Conservation (phyloP, 176 grass and related monocot species). For the Triticum dicoccoides region DNA sequence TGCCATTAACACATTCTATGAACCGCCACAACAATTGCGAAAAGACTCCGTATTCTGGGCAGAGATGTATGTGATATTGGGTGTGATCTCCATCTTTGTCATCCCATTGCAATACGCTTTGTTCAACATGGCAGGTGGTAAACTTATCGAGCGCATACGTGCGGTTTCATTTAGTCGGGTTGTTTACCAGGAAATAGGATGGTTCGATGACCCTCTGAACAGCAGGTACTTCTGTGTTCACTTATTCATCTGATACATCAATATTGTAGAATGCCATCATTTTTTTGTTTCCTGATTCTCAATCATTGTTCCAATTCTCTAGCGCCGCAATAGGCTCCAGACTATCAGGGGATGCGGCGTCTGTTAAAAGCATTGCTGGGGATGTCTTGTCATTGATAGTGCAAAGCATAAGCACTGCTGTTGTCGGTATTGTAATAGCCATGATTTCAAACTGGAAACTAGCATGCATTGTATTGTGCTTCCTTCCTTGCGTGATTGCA, state of each 20-base stretch:
- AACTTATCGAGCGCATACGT: conserved; percentile 54
- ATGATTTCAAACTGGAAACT: conserved; percentile 68
- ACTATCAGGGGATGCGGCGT: conserved; percentile 57
- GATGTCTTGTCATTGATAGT: conserved; percentile 64
- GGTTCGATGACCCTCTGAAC: conserved; percentile 62
- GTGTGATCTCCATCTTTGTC: conserved; percentile 31
- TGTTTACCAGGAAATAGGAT: conserved; percentile 64
- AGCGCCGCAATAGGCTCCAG: conserved; percentile 67
- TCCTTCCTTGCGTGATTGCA: conserved; percentile 47
- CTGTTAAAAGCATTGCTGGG: conserved; percentile 59
- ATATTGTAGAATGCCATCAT: neutral
- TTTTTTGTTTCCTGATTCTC: conserved; percentile 11
- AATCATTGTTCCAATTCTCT: conserved; percentile 13
- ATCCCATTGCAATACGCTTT: conserved; percentile 47
- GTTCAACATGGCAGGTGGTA: conserved; percentile 63
- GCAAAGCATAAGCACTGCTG: conserved; percentile 55
- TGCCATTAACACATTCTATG: conserved; percentile 52
- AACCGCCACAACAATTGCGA: conserved; percentile 31
- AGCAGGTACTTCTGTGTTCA: conserved; percentile 45
- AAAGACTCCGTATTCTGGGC: conserved; percentile 52
- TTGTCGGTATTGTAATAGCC: conserved; percentile 54
- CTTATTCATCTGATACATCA: conserved; percentile 19
- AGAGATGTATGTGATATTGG: conserved; percentile 43
- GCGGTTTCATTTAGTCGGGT: conserved; percentile 43
- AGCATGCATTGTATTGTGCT: conserved; percentile 46